These are phyloP conservation scores for Microbotryomycetes sp. DNA, from an alignment of 1,284 basidiomycete genomes.

Conservation along the genomic window DNA sequence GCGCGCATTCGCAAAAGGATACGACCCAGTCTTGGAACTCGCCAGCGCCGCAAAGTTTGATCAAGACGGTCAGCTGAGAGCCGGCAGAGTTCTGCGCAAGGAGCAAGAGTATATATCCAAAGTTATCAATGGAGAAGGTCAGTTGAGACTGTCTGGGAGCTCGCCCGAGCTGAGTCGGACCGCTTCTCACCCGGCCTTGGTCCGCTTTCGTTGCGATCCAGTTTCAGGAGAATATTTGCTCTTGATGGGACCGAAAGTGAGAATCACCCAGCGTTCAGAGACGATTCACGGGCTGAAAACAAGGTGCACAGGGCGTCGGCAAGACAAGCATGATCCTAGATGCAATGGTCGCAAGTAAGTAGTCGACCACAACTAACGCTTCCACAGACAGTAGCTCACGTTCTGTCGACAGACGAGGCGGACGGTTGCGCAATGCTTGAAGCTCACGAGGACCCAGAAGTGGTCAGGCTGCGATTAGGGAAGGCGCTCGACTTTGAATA, in stretches of 20 bases:
- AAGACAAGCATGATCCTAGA: conserved; percentile 32
- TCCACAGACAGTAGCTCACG: not conserved
- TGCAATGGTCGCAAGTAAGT: conserved; percentile 21
- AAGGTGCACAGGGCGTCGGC: conserved; percentile 25
- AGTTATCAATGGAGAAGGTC: conserved; percentile 32
- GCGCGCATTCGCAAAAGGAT: conserved; percentile 32
- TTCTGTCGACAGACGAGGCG: conserved; percentile 22
- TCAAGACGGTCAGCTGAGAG: conserved; percentile 5
- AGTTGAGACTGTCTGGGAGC: no score
- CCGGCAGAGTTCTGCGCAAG: conserved; percentile 23
- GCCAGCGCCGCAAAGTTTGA: conserved; percentile 19
- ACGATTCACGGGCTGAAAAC: no score
- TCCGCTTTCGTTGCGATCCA: no score
- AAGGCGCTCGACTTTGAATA: conserved; percentile 69
- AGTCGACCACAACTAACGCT: not conserved
- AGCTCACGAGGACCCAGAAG: conserved; percentile 36
- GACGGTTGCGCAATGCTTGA: conserved; percentile 36
- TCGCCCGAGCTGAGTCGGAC: no score
- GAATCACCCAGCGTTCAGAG: no score
- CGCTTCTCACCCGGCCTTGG: no score
- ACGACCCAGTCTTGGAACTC: conserved; percentile 35
- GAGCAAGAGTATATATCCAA: conserved; percentile 34
- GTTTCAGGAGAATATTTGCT: conserved; percentile 33
- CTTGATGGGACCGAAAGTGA: conserved; percentile 21
- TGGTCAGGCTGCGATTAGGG: conserved; percentile 59